These are phyloP conservation scores for Penicillium mononematosum DNA, from an alignment of 495 filamentous ascomycete species.

Conservation along the genomic window DNA sequence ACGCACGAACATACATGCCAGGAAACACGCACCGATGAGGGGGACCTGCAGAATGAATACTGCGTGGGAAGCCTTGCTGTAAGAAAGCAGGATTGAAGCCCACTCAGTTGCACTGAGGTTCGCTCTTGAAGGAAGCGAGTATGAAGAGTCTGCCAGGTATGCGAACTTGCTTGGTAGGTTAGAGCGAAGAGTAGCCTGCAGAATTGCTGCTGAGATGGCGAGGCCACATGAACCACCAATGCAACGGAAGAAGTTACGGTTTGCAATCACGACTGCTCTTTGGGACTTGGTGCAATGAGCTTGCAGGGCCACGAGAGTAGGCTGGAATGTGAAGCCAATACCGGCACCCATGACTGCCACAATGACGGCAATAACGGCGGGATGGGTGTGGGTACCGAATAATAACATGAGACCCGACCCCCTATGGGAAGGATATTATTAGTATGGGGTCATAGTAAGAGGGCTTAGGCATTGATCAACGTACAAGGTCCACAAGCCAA, in stretches of 20 bases:
- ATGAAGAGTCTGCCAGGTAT: conserved; percentile 42
- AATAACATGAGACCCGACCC: conserved; percentile 54
- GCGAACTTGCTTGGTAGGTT: conserved; percentile 44
- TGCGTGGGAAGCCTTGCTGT: conserved; percentile 49
- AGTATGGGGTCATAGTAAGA: not conserved
- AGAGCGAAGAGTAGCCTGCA: conserved; percentile 50
- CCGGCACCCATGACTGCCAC: conserved; percentile 55
- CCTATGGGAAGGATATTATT: conserved; percentile 18
- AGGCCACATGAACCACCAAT: conserved; percentile 60
- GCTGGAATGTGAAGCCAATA: conserved; percentile 59
- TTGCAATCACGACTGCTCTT: conserved; percentile 59
- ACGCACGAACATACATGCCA: conserved; percentile 52
- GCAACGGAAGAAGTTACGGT: conserved; percentile 63
- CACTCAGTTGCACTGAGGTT: conserved; percentile 38
- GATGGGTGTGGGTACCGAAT: conserved; percentile 47
- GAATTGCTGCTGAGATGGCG: conserved; percentile 56
- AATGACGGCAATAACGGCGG: conserved; percentile 52
- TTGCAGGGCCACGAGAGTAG: conserved; percentile 61
- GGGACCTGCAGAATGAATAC: conserved; percentile 58
- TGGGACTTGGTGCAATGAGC: conserved; percentile 58
- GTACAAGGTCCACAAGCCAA: conserved; percentile 52
- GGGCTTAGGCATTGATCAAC: conserved; percentile 8
- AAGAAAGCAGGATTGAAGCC: conserved; percentile 46
- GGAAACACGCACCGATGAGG: conserved; percentile 52
- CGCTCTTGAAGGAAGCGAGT: conserved; percentile 37